Conservation (phyloP, 1,284 basidiomycete genomes). For the Volvariella volvacea region DNA sequence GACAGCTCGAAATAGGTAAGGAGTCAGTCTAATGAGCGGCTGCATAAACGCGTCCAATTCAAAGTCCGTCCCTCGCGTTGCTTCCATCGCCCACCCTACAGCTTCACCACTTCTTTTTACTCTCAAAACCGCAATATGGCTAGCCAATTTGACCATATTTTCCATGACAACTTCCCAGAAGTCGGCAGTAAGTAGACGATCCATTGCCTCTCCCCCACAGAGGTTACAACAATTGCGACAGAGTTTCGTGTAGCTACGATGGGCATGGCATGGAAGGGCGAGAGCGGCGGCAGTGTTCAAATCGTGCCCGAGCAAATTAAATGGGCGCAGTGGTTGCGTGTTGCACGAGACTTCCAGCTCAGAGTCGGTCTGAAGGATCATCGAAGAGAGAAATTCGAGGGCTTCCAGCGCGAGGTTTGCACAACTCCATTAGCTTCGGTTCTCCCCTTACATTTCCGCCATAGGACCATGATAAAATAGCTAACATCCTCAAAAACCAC, state of each 20-base stretch:
- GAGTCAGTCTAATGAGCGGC: background rate
- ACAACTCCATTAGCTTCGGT: background rate
- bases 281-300: slow-evolving; percentile 58
- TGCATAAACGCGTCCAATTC: slow-evolving; percentile 27
- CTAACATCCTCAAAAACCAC: slow-evolving; percentile 74
- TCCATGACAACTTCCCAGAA: slow-evolving; percentile 65
- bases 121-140: slow-evolving; percentile 28
- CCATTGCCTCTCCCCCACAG: slow-evolving; percentile 9
- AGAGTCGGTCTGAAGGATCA: slow-evolving; percentile 75
- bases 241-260: slow-evolving; percentile 84
- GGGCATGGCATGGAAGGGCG: slow-evolving; percentile 90
- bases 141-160: slow-evolving; percentile 81
- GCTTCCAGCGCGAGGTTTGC: slow-evolving; percentile 83
- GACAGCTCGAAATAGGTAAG: background rate
- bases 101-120: background rate
- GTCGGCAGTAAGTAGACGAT: slow-evolving; percentile 65
- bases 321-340: slow-evolving; percentile 86
- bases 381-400: slow-evolving; percentile 84
- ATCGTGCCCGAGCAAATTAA: slow-evolving; percentile 75
- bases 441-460: slow-evolving; percentile 1
- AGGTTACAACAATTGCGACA: slow-evolving; percentile 27
- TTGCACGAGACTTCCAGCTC: slow-evolving; percentile 90
- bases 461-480: slow-evolving; percentile 80
- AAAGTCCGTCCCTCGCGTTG: slow-evolving; percentile 34
- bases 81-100: slow-evolving; percentile 11